A percentile compares a stretch with the other conserved stretches of the same genome.
Conservation (phyloP, 495 filamentous ascomycete species). For the Tuber calosporum region DNA sequence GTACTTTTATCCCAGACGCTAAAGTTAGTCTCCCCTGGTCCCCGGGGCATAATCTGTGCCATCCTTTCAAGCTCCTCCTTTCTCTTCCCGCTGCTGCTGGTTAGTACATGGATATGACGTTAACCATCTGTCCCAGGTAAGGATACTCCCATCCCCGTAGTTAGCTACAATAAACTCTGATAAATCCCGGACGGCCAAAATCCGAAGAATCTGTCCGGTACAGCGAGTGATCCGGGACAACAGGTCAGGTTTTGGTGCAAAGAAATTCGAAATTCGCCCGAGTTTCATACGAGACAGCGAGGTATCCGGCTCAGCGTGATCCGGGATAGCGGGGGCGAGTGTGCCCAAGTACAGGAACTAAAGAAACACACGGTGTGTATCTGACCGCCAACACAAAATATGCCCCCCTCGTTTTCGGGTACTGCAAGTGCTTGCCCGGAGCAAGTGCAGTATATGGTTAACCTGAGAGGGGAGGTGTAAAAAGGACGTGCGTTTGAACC, state of each 20-base stretch:
- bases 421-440: not conserved
- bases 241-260: no score
- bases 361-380: not conserved
- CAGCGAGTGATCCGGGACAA: no score
- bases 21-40: not conserved
- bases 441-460: not conserved
- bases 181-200: no score
- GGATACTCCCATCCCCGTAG: no score
- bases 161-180: no score
- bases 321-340: no score
- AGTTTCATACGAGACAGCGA: no score
- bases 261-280: no score
- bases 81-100: conserved; percentile 3
- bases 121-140: not conserved
- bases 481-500: not conserved
- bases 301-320: no score
- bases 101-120: not conserved
- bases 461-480: not conserved
- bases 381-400: not conserved
- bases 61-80: not conserved
- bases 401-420: not conserved
- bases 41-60: not conserved
- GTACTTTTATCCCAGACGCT: not conserved
- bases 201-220: no score
- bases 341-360: not conserved